These are phyloP conservation scores for Pseudocercospora fijiensis DNA, from an alignment of 2,329 filamentous ascomycete species.

Conservation along the genomic window DNA sequence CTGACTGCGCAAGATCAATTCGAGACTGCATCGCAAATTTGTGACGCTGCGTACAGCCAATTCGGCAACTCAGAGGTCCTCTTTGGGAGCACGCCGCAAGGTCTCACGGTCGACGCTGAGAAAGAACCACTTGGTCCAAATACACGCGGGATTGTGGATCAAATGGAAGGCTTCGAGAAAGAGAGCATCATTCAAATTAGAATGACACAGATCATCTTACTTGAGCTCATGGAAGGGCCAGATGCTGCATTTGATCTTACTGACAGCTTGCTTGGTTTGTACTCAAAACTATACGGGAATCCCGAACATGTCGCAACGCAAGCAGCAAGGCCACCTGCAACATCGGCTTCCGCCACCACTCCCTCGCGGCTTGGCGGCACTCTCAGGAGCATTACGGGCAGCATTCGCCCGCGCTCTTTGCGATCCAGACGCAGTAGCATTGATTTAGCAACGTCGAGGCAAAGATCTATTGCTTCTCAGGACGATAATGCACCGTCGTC, in stretches of 20 bases:
- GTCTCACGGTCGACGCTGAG: constrained; percentile 22
- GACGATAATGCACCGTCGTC: constrained; percentile 26
- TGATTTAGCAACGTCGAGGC: constrained; percentile 40
- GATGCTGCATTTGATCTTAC: constrained; percentile 84
- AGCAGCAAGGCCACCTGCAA: constrained; percentile 52
- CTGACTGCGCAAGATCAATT: constrained; percentile 86
- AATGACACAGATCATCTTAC: constrained; percentile 84
- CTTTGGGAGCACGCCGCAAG: constrained; percentile 61
- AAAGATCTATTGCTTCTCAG: constrained; percentile 22
- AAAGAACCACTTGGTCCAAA: constrained; percentile 9
- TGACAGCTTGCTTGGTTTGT: constrained; percentile 79
- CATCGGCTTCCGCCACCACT: constrained; percentile 23
- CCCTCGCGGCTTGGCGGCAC: constrained; percentile 36
- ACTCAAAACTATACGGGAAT: constrained; percentile 74
- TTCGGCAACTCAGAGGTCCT: constrained; percentile 71
- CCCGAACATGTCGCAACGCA: constrained; percentile 40
- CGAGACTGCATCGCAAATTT: constrained; percentile 73
- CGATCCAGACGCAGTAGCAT: constrained; percentile 40
- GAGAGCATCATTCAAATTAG: constrained; percentile 88
- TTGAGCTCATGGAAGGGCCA: constrained; percentile 80
- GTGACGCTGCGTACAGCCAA: constrained; percentile 87
- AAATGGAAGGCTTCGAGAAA: constrained; percentile 81
- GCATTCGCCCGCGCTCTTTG: constrained; percentile 56
- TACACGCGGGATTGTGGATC: constrained; percentile 62
- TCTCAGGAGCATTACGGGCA: constrained; percentile 61